phyloP scores from a whole-genome alignment of 129 eudicot species.

The Flaveria linearis region DNA sequence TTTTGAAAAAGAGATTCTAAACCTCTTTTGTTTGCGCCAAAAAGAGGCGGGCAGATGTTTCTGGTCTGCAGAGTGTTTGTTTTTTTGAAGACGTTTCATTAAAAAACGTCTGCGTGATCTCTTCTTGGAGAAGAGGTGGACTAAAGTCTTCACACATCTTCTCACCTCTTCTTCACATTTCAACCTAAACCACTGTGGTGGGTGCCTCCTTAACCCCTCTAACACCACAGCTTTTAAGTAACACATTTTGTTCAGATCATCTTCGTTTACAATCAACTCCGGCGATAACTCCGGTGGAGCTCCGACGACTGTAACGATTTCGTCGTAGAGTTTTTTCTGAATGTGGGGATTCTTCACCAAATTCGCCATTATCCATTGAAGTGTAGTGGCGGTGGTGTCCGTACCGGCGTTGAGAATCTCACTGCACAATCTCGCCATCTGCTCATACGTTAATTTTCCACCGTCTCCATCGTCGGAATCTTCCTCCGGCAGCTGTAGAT shows the following conservation, averaged over 20 bases:
- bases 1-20: too few relatives aligned
- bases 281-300: background rate
- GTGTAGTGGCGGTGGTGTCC: slow-evolving; percentile 64
- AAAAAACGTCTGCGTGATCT: too few relatives aligned
- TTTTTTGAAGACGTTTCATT: too few relatives aligned
- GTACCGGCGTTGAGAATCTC: slow-evolving; percentile 67
- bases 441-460: slow-evolving; percentile 35
- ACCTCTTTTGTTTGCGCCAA: too few relatives aligned
- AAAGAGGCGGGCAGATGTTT: too few relatives aligned
- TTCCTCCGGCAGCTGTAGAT: slow-evolving; percentile 46
- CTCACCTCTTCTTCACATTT: too few relatives aligned
- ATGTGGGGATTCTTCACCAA: slow-evolving; percentile 55
- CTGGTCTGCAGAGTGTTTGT: too few relatives aligned
- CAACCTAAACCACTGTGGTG: too few relatives aligned
- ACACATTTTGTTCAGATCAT: slow-evolving; percentile 46
- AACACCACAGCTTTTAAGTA: slow-evolving; percentile 61
- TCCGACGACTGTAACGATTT: slow-evolving; percentile 47
- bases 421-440: slow-evolving; percentile 48
- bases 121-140: too few relatives aligned
- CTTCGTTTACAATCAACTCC: slow-evolving; percentile 35
- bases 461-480: slow-evolving; percentile 13
- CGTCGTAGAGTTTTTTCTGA: slow-evolving; percentile 57
- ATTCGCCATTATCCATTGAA: slow-evolving; percentile 80
- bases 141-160: too few relatives aligned
- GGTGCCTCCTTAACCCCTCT: slow-evolving; percentile 62